A percentile compares a stretch with the other conserved stretches of the same genome.
Conservation (phyloP, 805 yeast genomes). For the Danielia oregonensis region DNA sequence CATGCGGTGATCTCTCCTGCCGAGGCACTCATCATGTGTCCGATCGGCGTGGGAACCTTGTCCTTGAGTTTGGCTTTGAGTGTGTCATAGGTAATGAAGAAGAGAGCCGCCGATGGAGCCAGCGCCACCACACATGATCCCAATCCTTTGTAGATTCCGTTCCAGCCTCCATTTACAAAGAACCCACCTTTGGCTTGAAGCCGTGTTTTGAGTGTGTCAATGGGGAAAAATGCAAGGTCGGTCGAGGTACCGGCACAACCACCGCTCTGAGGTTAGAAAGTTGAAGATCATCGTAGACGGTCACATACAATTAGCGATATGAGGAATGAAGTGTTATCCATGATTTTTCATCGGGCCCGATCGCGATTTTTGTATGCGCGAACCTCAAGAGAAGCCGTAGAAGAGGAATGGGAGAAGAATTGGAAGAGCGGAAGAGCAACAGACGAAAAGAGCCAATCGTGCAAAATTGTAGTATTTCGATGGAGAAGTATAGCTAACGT, state of each 20-base stretch:
- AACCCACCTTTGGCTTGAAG: conserved; percentile 96
- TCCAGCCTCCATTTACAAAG: conserved; percentile 87
- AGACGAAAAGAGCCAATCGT: no score
- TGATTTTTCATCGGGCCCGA: no score
- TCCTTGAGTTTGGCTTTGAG: conserved; percentile 48
- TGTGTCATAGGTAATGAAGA: conserved; percentile 74
- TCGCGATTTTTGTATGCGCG: no score
- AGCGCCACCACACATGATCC: conserved; percentile 93
- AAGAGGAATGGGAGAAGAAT: no score
- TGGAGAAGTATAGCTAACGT: no score
- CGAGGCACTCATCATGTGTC: conserved; percentile 87
- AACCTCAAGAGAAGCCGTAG: no score
- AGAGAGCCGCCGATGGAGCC: conserved; percentile 65
- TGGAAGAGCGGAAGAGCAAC: no score
- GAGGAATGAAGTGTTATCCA: conserved; percentile 28
- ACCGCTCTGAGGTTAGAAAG: conserved; percentile 52
- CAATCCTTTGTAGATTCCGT: conserved; percentile 85
- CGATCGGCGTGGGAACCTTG: conserved; percentile 27
- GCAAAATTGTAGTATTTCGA: no score
- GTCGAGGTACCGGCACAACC: conserved; percentile 97
- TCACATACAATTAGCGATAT: conserved; percentile 32
- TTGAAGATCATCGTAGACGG: background rate
- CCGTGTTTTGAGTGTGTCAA: conserved; percentile 91
- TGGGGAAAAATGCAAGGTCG: conserved; percentile 91
- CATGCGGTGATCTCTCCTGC: conserved; percentile 93